A percentile compares a stretch with the other conserved stretches of the same genome.
These are phyloP conservation scores for Rhamnella rubrinervis DNA, from an alignment of 331 rosid genomes.

Conservation along the genomic window DNA sequence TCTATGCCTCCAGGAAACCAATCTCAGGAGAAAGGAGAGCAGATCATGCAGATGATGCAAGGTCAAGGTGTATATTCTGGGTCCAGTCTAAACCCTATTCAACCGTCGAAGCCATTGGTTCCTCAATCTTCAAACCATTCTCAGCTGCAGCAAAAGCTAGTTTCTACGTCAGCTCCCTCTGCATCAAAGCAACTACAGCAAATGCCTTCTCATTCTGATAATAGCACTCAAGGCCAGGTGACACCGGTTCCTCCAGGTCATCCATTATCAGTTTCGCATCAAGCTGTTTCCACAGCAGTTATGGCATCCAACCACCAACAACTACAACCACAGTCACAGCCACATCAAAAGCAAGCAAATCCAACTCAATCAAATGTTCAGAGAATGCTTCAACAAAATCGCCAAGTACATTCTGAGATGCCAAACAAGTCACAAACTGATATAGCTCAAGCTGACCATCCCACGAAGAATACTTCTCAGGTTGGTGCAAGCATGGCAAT, in stretches of 20 bases:
- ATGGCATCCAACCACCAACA: slow-evolving; percentile 58
- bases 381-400: slow-evolving; percentile 61
- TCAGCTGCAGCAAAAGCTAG: slow-evolving; percentile 68
- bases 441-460: slow-evolving; percentile 59
- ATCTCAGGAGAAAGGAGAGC: slow-evolving; percentile 83
- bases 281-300: slow-evolving; percentile 35
- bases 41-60: slow-evolving; percentile 66
- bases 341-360: slow-evolving; percentile 61
- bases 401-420: slow-evolving; percentile 55
- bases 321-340: slow-evolving; percentile 47
- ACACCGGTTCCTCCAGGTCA: slow-evolving; percentile 55
- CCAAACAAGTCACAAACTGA: slow-evolving; percentile 57
- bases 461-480: slow-evolving; percentile 45
- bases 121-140: slow-evolving; percentile 66
- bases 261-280: slow-evolving; percentile 48
- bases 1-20: slow-evolving; percentile 74
- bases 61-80: slow-evolving; percentile 73
- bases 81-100: slow-evolving; percentile 61
- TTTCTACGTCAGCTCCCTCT: slow-evolving; percentile 49
- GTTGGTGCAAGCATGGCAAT: slow-evolving; percentile 40
- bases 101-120: slow-evolving; percentile 59
- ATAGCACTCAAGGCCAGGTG: slow-evolving; percentile 53
- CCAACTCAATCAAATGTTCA: slow-evolving; percentile 63
- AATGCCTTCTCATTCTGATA: slow-evolving; percentile 63
- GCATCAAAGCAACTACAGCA: slow-evolving; percentile 63